Conservation (phyloP, 257 asterid species). For the Anisodus tanguticus region DNA sequence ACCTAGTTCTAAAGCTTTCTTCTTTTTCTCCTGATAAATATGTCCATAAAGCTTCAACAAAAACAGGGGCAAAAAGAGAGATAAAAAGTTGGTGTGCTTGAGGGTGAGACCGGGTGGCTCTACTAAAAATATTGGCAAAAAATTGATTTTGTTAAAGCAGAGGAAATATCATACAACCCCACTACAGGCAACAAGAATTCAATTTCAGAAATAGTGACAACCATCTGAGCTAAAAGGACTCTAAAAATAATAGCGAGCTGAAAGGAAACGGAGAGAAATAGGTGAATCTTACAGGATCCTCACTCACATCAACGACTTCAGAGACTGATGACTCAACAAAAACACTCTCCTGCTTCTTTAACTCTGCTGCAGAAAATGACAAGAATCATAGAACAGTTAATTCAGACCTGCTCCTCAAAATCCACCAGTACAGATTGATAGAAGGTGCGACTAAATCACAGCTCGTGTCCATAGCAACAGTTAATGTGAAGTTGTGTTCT, state of each 20-base stretch:
- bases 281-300: constrained; percentile 49
- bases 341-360: constrained; percentile 42
- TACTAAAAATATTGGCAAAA: neutral
- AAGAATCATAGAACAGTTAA: constrained; percentile 11
- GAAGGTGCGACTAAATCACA: neutral
- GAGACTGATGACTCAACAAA: constrained; percentile 43
- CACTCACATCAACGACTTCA: constrained; percentile 44
- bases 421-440: neutral
- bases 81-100: neutral
- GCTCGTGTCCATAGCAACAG: neutral
- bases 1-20: constrained; percentile 16
- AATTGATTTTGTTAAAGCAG: neutral
- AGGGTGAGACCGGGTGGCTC: neutral
- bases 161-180: neutral
- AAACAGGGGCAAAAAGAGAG: neutral
- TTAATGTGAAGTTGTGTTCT: too few species aligned
- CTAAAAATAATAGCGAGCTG: neutral
- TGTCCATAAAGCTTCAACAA: constrained; percentile 10
- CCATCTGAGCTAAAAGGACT: neutral
- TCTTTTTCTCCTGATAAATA: neutral
- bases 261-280: constrained; percentile 31
- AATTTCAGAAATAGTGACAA: neutral
- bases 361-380: constrained; percentile 51
- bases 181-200: neutral
- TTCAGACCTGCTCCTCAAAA: neutral